These are phyloP conservation scores for Nitzschia putrida DNA, from an alignment of 108 stramenopile genomes.

Conservation along the genomic window DNA sequence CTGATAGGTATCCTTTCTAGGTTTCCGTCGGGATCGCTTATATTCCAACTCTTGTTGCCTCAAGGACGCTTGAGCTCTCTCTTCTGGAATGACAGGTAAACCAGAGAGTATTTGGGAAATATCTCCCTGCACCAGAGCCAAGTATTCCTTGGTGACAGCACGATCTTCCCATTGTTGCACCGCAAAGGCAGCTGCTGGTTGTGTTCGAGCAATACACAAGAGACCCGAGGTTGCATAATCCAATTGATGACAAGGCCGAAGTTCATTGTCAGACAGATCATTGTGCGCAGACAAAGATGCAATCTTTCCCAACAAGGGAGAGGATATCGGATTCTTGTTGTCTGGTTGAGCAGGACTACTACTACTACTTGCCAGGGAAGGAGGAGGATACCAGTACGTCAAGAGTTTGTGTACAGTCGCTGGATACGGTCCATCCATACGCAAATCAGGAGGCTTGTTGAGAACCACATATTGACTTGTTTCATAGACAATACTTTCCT, in stretches of 20 bases:
- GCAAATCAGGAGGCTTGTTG: constrained; percentile 85
- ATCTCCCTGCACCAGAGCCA: constrained; percentile 65
- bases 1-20: constrained; percentile 52
- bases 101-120: neutral
- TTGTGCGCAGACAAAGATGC: constrained; percentile 42
- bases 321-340: constrained; percentile 6
- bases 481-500: constrained; percentile 53
- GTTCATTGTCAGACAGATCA: constrained; percentile 62
- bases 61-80: constrained; percentile 17
- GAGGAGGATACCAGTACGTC: constrained; percentile 77
- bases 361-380: constrained; percentile 39
- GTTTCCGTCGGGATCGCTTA: constrained; percentile 41
- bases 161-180: constrained; percentile 62
- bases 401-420: constrained; percentile 80
- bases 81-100: constrained; percentile 7
- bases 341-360: neutral
- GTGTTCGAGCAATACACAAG: constrained; percentile 61
- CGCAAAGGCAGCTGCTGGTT: constrained; percentile 58
- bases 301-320: constrained; percentile 37
- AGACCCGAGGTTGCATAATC: constrained; percentile 88
- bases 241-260: constrained; percentile 85
- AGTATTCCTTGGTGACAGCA: constrained; percentile 63
- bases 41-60: constrained; percentile 43
- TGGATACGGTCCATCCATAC: constrained; percentile 81
- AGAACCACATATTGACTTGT: constrained; percentile 67